Evolutionary conservation across 495 filamentous ascomycete genomes (phyloP), one percentile per base, ranked within the genome.

Genomic region (Chaetomium fimeti): DNA sequence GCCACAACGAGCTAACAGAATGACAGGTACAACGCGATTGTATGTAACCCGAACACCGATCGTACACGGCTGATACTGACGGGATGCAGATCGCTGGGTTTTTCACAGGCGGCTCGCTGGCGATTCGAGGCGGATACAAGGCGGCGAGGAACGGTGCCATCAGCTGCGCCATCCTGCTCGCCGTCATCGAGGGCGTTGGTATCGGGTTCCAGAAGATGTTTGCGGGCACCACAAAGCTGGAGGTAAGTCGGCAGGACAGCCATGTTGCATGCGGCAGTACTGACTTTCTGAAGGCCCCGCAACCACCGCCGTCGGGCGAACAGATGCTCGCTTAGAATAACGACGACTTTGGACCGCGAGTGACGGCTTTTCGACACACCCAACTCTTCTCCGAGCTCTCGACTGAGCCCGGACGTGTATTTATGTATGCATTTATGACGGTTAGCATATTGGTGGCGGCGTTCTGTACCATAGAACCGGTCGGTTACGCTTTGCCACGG

Each of bases 171-270:
- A 90, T 95, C 61, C 82, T 98, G 72, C 83, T 98, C 20, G 94
- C 89, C 12, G 93, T 98, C 51, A 98, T 98, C 66, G 94, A 98
- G 77, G 94, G 94, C 66, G 94, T 97, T 48, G 93, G 95, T 66
- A 98, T 98, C 71, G 94, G 91, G 16, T 92, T 98, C 82, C 91
- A 96, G 77, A 87, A 92, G 71, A 93, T 97, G 89, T 90, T 97
- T 84, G 93, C 95, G 7, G 90, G 93, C 48, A 88, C 89, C 73
- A 97, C 91, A 69, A 88, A 87, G 81, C 80, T 97, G 71, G 92
- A 97, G 77, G 87, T 90, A 68, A 57, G 79, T 55, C 4, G 22
- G 3, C n/a, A 32, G 13, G 12, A 9, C 4, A 13, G 24, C 28
- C 7, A 5, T 5, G 6, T 0, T 36, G 48, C 0, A 11, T 13